These are phyloP conservation scores for Massariosphaeria phaeospora DNA, from an alignment of 495 filamentous ascomycete genomes.

Conservation along the genomic window DNA sequence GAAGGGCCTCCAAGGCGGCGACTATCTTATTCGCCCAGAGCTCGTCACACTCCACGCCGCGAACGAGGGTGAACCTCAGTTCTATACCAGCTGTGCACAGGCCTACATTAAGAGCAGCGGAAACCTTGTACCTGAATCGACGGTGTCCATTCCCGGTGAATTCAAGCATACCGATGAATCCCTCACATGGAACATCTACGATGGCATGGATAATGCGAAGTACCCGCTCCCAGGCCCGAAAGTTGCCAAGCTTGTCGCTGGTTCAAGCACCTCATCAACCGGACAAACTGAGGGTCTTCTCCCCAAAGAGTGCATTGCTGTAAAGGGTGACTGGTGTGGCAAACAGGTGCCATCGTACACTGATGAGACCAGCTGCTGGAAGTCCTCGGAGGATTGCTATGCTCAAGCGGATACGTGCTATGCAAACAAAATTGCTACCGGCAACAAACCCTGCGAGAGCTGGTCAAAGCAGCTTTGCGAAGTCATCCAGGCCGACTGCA, in stretches of 20 bases:
- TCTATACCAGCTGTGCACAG: slow-evolving; percentile 58
- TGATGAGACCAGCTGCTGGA: slow-evolving; percentile 56
- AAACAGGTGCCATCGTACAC: slow-evolving; percentile 52
- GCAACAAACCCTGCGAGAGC: slow-evolving; percentile 50
- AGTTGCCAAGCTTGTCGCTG: slow-evolving; percentile 25
- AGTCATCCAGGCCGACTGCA: slow-evolving; percentile 47
- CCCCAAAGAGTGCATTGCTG: slow-evolving; percentile 52
- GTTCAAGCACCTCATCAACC: slow-evolving; percentile 16
- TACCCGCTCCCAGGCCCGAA: slow-evolving; percentile 59
- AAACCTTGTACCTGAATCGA: slow-evolving; percentile 42
- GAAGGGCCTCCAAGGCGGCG: slow-evolving; percentile 53
- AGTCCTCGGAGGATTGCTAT: slow-evolving; percentile 51
- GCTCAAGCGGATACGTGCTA: slow-evolving; percentile 55
- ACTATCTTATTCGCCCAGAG: slow-evolving; percentile 66
- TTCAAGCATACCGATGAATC: slow-evolving; percentile 49
- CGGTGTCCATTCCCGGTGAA: slow-evolving; percentile 62
- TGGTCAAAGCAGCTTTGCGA: slow-evolving; percentile 62
- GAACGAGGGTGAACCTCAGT: slow-evolving; percentile 55
- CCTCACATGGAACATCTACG: slow-evolving; percentile 60
- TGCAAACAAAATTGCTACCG: slow-evolving; percentile 52
- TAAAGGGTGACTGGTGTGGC: slow-evolving; percentile 70
- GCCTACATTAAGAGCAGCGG: slow-evolving; percentile 53
- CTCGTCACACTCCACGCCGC: slow-evolving; percentile 63
- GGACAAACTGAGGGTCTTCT: slow-evolving; percentile 45
- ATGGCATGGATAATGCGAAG: slow-evolving; percentile 39